phyloP scores from a whole-genome alignment of 768 basidiomycete genomes.

The Termitomyces sp. region DNA sequence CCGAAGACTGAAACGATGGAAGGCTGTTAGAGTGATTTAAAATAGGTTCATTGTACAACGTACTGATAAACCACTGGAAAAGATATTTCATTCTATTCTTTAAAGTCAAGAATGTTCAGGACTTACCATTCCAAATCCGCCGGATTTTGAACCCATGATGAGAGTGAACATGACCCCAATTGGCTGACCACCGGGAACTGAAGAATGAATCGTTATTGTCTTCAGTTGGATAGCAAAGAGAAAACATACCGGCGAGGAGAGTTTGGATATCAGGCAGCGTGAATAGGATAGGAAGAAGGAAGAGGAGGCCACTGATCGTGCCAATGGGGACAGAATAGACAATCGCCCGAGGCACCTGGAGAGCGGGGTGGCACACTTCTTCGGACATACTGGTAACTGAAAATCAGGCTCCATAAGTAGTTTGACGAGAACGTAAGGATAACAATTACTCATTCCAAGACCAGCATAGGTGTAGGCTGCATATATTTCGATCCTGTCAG shows the following conservation, averaged over 20 bases:
- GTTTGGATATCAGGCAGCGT: slow-evolving; percentile 54
- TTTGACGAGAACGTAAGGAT: not conserved
- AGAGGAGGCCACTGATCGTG: slow-evolving; percentile 44
- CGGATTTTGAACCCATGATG: slow-evolving; percentile 54
- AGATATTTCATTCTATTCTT: not conserved
- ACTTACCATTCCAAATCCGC: slow-evolving; percentile 57
- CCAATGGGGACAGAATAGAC: slow-evolving; percentile 50
- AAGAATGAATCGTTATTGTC: not conserved
- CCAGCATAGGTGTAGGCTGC: slow-evolving; percentile 50
- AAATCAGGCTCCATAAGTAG: not conserved
- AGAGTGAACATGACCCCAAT: slow-evolving; percentile 57
- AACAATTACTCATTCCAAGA: slow-evolving; percentile 52
- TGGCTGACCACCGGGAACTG: slow-evolving; percentile 59
- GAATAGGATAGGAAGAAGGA: slow-evolving; percentile 58
- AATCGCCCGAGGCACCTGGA: slow-evolving; percentile 51
- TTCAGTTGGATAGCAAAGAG: not conserved
- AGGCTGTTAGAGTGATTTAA: not conserved
- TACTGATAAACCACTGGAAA: slow-evolving; percentile 37
- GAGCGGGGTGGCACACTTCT: slow-evolving; percentile 54
- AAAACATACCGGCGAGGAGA: slow-evolving; percentile 39
- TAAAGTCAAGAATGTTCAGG: too few species aligned
- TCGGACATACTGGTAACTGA: slow-evolving; percentile 63
- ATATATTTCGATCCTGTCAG: not conserved
- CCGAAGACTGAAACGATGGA: slow-evolving; percentile 39
- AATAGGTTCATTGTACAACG: slow-evolving; percentile 7